phyloP scores from a whole-genome alignment of 2,329 filamentous ascomycete species.

The Botryotinia calthae region DNA sequence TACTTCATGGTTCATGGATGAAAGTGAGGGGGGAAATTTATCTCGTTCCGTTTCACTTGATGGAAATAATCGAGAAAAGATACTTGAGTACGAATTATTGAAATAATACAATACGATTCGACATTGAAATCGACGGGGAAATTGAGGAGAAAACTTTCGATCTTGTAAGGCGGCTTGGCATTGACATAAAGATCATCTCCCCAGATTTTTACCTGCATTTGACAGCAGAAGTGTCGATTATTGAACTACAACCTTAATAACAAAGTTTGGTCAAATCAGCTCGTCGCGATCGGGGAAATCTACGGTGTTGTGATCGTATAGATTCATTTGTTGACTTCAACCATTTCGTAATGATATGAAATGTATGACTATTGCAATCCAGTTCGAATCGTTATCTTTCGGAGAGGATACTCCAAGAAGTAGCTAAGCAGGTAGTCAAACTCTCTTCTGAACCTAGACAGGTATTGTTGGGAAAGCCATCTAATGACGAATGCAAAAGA shows the following conservation, averaged over 20 bases:
- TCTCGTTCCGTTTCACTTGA: not conserved
- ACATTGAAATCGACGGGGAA: not conserved
- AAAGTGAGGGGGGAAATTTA: not conserved
- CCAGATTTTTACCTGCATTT: constrained; percentile 1
- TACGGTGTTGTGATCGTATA: not conserved
- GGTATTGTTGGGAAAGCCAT: constrained; percentile 1
- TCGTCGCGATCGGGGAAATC: too few species aligned
- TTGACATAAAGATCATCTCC: not conserved
- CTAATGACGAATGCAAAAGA: not conserved
- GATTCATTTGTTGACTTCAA: not conserved
- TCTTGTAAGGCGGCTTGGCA: not conserved
- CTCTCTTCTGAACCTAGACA: not conserved
- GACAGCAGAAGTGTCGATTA: not conserved
- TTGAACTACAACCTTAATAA: not conserved
- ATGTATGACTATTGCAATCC: not conserved
- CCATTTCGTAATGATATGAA: constrained; percentile 4
- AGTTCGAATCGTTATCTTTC: not conserved
- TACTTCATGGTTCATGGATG: constrained; percentile 10
- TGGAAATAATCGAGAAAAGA: not conserved
- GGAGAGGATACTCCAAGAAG: not conserved
- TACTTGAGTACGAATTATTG: not conserved
- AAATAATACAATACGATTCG: not conserved
- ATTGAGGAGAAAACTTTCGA: not conserved
- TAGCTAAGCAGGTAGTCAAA: not conserved
- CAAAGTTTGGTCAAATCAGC: not conserved